Conservation (phyloP, 1,139 yeast genomes). For the Lodderomyces jiufengensis region DNA sequence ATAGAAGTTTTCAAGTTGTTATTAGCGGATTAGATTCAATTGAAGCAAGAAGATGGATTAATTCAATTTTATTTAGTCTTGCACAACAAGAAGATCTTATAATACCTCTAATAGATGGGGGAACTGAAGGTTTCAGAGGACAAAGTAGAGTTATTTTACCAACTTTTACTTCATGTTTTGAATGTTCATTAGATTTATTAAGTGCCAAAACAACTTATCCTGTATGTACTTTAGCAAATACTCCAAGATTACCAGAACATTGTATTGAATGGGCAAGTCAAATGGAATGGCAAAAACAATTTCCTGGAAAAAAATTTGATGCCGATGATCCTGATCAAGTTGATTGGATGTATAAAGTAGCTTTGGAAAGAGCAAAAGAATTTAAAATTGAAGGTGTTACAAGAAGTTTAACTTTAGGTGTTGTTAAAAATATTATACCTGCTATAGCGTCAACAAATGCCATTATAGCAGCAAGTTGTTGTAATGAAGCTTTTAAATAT, state of each 20-base stretch:
- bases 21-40: conserved; percentile 89
- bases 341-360: conserved; percentile 56
- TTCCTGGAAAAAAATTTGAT: conserved; percentile 51
- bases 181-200: conserved; percentile 79
- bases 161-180: conserved; percentile 83
- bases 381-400: conserved; percentile 76
- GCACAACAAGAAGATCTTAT: conserved; percentile 49
- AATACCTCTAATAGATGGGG: conserved; percentile 90
- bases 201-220: conserved; percentile 75
- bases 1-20: conserved; percentile 65
- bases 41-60: conserved; percentile 91
- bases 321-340: conserved; percentile 69
- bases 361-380: conserved; percentile 56
- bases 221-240: conserved; percentile 90
- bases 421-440: conserved; percentile 88
- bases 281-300: conserved; percentile 64
- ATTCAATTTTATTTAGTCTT: conserved; percentile 64
- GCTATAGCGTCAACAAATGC: conserved; percentile 96
- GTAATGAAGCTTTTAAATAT: conserved; percentile 81
- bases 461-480: conserved; percentile 85
- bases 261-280: conserved; percentile 90
- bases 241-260: conserved; percentile 92
- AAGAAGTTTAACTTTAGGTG: conserved; percentile 71
- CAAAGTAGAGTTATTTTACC: conserved; percentile 89
- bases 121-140: conserved; percentile 93